phyloP scores from a whole-genome alignment of 1,139 yeast species.

The Candida gigantensis region DNA sequence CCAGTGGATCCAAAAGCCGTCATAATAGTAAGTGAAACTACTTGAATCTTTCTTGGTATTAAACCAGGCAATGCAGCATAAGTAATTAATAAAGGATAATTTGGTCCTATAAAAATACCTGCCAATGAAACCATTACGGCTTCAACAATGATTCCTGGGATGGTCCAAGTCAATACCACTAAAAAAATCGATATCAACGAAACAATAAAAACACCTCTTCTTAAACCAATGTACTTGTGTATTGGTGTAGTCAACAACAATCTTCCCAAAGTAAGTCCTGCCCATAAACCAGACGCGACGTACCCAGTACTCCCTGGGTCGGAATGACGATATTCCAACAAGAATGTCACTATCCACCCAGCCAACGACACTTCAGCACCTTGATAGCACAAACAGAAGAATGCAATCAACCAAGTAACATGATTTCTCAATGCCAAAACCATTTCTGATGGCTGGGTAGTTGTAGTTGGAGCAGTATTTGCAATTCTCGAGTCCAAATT shows the following conservation, averaged over 20 bases:
- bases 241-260: slow-evolving; percentile 45
- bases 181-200: slow-evolving; percentile 34
- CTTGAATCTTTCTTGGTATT: slow-evolving; percentile 56
- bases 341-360: slow-evolving; percentile 70
- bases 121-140: slow-evolving; percentile 48
- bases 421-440: slow-evolving; percentile 38
- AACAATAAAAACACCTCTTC: slow-evolving; percentile 45
- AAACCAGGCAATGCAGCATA: slow-evolving; percentile 37
- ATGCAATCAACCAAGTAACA: slow-evolving; percentile 56
- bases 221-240: slow-evolving; percentile 47
- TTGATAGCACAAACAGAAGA: slow-evolving; percentile 60
- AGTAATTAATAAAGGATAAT: slow-evolving; percentile 55
- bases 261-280: slow-evolving; percentile 65
- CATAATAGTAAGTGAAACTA: slow-evolving; percentile 52
- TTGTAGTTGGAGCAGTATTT: slow-evolving; percentile 1
- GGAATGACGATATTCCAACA: slow-evolving; percentile 58
- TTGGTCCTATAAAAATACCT: slow-evolving; percentile 56
- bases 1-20: slow-evolving; percentile 65
- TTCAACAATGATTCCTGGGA: slow-evolving; percentile 41
- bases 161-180: slow-evolving; percentile 48
- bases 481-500: slow-evolving; percentile 3
- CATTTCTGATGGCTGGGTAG: slow-evolving; percentile 15
- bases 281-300: slow-evolving; percentile 74
- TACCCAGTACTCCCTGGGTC: slow-evolving; percentile 51
- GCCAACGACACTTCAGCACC: slow-evolving; percentile 71